These are phyloP conservation scores for Aristolochia californica DNA, from an alignment of 164 flowering plant species.

Conservation along the genomic window DNA sequence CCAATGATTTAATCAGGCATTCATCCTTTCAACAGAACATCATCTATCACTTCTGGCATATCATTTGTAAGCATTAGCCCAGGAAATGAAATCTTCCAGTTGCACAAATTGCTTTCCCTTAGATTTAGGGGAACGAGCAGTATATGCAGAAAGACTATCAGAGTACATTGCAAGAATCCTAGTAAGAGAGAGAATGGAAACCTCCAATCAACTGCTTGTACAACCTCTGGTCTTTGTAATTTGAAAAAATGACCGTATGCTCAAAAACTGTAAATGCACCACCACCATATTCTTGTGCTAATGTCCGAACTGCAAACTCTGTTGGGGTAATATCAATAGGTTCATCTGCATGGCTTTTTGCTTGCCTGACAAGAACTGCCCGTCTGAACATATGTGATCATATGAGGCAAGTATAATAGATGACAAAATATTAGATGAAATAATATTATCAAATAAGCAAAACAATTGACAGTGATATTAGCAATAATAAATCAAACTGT, in stretches of 20 bases:
- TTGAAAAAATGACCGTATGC: slow-evolving; percentile 58
- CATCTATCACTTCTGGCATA: no score
- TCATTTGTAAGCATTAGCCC: no score
- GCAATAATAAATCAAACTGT: background rate
- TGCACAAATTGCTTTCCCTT: no score
- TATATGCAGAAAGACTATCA: no score
- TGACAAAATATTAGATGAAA: background rate
- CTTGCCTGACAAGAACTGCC: slow-evolving; percentile 56
- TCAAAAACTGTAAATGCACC: slow-evolving; percentile 64
- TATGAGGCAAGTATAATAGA: background rate
- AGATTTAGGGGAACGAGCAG: no score
- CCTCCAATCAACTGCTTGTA: slow-evolving; percentile 67
- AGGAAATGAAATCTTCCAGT: no score
- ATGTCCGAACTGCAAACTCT: slow-evolving; percentile 60
- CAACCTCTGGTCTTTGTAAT: slow-evolving; percentile 85
- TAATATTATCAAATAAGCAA: background rate
- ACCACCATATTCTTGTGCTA: slow-evolving; percentile 91
- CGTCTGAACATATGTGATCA: slow-evolving; percentile 31
- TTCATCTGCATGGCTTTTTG: slow-evolving; percentile 43
- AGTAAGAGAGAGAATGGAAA: slow-evolving; percentile 7
- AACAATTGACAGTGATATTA: background rate
- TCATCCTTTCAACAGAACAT: no score
- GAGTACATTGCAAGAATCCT: no score
- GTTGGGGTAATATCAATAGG: slow-evolving; percentile 64
- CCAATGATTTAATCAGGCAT: no score